Base-by-base conservation (phyloP, 495 filamentous ascomycete species). In the Glonium stellatum region DNA sequence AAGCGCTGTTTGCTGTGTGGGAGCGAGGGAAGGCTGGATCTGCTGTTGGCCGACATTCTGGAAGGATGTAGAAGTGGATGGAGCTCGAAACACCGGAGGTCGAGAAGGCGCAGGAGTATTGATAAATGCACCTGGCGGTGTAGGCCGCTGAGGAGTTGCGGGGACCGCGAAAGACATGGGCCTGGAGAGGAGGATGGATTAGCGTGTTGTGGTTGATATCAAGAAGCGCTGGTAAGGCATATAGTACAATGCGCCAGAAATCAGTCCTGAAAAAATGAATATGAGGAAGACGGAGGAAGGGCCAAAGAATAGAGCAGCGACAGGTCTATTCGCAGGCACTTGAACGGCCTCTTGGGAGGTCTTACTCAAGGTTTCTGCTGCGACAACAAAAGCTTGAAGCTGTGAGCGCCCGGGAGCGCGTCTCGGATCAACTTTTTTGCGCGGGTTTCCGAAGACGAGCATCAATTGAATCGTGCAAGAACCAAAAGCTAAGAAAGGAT, bases 81-180 rank as follows among this genome's bases (percentile, higher is more conserved):
- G 11, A 41, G 52, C 42, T 54, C 62, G 25, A 50, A 64, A 57
- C 54, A 67, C 23, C 55, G 51, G 66, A 1, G 63, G 71, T 15
- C 62, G 55, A 36, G 25, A 50, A n/a, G 62, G 54, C 31, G 69
- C 72, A 23, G 72, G 72, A 12, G 72, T 73, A n/a, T 64, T 64
- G 36, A 71, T 64, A 59, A 67, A 75, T 12, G 63, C 65, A 58
- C 72, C 72, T 10, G 65, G 65, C 27, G 27, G 27, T 1, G 55
- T 57, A 23, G 61, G 65, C 21, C 65, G 57, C 58, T 64, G 61
- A 9, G 65, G 65, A 21, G 65, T 67, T 49, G 53, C 54, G 1
- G 59, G 63, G 34, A 59, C 18, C 18, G 13, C 39, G 39, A 44
- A 44, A 44, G 39, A 44, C 39, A 44, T 44, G 39, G 18, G 39